Conservation (phyloP, 345 rosid species). For the Angophora floribunda region DNA sequence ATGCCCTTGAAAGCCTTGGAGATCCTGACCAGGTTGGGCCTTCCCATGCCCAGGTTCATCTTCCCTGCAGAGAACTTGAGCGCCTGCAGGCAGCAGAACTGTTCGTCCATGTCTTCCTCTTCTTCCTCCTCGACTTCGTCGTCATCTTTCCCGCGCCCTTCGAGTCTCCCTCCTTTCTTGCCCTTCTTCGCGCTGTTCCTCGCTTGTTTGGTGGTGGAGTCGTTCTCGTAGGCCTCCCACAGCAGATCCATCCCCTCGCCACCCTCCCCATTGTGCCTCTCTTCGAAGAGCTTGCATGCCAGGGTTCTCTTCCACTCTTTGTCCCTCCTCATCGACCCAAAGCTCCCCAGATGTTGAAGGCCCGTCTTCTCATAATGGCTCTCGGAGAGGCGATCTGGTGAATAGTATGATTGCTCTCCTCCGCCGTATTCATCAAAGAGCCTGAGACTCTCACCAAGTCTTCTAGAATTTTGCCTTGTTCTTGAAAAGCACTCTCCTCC, state of each 20-base stretch:
- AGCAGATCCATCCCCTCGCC: conserved; percentile 65
- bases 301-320: conserved; percentile 96
- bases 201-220: conserved; percentile 15
- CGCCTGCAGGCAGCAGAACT: conserved; percentile 81
- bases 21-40: conserved; percentile 63
- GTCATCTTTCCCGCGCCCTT: conserved; percentile 9
- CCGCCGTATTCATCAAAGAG: background rate
- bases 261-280: conserved; percentile 51
- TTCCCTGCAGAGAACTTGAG: conserved; percentile 82
- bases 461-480: conserved; percentile 10
- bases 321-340: conserved; percentile 77
- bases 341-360: conserved; percentile 31
- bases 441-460: conserved; percentile 9
- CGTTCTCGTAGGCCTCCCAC: conserved; percentile 85
- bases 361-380: background rate
- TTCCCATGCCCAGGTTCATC: conserved; percentile 86
- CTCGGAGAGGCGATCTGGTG: background rate
- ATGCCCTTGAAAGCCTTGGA: conserved; percentile 70
- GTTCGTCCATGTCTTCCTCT: conserved; percentile 36
- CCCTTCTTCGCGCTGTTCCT: conserved; percentile 16
- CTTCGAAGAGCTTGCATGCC: conserved; percentile 91
- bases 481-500: background rate
- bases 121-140: conserved; percentile 21
- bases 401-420: background rate
- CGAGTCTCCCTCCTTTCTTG: conserved; percentile 12